phyloP scores from a whole-genome alignment of 1,284 basidiomycete genomes.

The Ganoderma boninense region DNA sequence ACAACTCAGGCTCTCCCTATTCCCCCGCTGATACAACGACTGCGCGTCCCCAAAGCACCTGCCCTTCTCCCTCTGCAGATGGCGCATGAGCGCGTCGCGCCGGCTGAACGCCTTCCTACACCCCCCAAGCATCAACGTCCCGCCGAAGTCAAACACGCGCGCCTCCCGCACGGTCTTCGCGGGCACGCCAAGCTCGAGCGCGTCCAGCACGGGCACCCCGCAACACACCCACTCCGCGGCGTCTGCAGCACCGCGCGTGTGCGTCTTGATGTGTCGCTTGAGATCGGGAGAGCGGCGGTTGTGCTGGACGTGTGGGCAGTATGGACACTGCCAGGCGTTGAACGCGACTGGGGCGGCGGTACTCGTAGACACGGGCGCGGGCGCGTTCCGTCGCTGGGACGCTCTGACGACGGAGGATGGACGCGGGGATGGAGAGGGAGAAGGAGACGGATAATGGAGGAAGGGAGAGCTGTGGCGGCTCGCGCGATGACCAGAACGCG shows the following conservation, averaged over 20 bases:
- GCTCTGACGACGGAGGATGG: no score
- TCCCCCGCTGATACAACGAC: slow-evolving; percentile 2
- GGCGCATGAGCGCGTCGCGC: slow-evolving; percentile 44
- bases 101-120: slow-evolving; percentile 61
- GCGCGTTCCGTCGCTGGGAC: neutral
- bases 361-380: no score
- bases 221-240: slow-evolving; percentile 46
- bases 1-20: neutral
- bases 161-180: slow-evolving; percentile 36
- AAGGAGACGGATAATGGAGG: no score
- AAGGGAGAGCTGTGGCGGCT: no score
- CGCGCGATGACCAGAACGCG: no score
- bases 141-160: slow-evolving; percentile 43
- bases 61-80: slow-evolving; percentile 54
- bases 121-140: slow-evolving; percentile 53
- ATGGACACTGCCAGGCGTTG: slow-evolving; percentile 14
- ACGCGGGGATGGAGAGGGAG: no score
- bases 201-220: slow-evolving; percentile 51
- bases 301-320: slow-evolving; percentile 35
- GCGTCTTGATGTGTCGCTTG: slow-evolving; percentile 60
- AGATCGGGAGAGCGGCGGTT: slow-evolving; percentile 60
- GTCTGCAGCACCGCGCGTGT: slow-evolving; percentile 45
- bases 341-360: neutral
- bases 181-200: slow-evolving; percentile 36
- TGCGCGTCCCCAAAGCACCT: slow-evolving; percentile 45